phyloP scores from a whole-genome alignment of 352 stramenopile species.

The Phytophthora brassicae region DNA sequence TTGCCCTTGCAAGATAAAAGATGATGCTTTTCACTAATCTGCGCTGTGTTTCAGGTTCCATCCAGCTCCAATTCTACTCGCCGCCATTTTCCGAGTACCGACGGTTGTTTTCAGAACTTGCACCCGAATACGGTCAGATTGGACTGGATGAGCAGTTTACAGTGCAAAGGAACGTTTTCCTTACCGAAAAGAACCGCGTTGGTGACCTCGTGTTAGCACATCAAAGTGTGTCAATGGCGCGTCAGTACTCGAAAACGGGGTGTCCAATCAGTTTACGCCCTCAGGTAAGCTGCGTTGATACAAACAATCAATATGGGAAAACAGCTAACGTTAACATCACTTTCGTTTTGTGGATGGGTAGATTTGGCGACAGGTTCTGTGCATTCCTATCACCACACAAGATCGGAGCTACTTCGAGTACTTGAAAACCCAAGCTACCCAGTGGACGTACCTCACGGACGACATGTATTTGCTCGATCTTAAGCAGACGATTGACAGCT shows the following conservation, averaged over 20 bases:
- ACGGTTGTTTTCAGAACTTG: slow-evolving; percentile 52
- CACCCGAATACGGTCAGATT: slow-evolving; percentile 53
- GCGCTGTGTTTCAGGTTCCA: slow-evolving; percentile 45
- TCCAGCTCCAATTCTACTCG: slow-evolving; percentile 56
- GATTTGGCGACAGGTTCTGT: slow-evolving; percentile 68
- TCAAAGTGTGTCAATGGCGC: slow-evolving; percentile 67
- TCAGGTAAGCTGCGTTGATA: slow-evolving; percentile 25
- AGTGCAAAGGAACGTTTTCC: slow-evolving; percentile 48
- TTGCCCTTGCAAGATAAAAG: neutral
- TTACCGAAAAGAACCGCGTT: slow-evolving; percentile 65
- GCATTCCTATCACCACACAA: slow-evolving; percentile 32
- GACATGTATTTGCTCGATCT: slow-evolving; percentile 83
- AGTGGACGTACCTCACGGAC: slow-evolving; percentile 62
- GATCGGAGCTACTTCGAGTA: slow-evolving; percentile 50
- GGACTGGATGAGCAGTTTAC: slow-evolving; percentile 70
- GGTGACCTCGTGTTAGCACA: slow-evolving; percentile 64
- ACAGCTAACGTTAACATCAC: neutral
- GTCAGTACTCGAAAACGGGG: slow-evolving; percentile 79
- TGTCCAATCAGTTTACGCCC: slow-evolving; percentile 59
- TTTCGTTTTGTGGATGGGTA: slow-evolving; percentile 4
- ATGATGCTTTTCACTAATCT: neutral
- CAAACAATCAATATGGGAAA: neutral
- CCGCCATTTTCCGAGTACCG: slow-evolving; percentile 45
- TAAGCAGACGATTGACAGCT: slow-evolving; percentile 75
- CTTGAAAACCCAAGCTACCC: slow-evolving; percentile 38